Conservation (phyloP, 2,329 filamentous ascomycete genomes). For the Paecilomyces dactylethromorphus region DNA sequence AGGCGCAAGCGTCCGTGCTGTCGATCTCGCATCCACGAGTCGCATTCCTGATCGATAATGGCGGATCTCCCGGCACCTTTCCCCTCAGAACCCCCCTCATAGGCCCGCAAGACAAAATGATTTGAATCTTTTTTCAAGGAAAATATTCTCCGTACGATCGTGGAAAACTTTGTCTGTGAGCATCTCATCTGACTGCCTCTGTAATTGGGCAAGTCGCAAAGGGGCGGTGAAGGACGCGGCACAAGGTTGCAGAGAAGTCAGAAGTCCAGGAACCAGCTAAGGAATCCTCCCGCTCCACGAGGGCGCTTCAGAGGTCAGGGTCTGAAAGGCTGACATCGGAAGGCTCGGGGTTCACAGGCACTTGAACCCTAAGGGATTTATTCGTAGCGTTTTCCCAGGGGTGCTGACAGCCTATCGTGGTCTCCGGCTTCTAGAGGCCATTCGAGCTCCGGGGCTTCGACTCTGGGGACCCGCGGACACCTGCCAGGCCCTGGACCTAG, state of each 20-base stretch:
- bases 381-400: no score
- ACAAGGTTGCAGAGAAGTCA: not conserved
- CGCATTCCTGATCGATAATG: not conserved
- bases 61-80: not conserved
- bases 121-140: not conserved
- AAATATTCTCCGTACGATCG: not conserved
- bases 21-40: not conserved
- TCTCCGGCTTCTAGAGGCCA: no score
- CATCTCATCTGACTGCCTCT: not conserved
- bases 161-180: not conserved
- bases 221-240: not conserved
- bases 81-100: not conserved
- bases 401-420: no score
- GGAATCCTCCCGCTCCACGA: not conserved
- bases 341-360: no score
- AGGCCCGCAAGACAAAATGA: not conserved
- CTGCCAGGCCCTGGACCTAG: no score
- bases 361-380: no score
- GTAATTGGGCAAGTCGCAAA: not conserved
- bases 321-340: no score
- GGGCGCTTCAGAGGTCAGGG: no score
- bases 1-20: slow-evolving; percentile 2
- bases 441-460: no score
- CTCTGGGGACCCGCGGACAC: no score
- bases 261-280: not conserved